Base-by-base conservation (phyloP, 139 green algal genomes). In the Limnomonas spitsbergensis region DNA sequence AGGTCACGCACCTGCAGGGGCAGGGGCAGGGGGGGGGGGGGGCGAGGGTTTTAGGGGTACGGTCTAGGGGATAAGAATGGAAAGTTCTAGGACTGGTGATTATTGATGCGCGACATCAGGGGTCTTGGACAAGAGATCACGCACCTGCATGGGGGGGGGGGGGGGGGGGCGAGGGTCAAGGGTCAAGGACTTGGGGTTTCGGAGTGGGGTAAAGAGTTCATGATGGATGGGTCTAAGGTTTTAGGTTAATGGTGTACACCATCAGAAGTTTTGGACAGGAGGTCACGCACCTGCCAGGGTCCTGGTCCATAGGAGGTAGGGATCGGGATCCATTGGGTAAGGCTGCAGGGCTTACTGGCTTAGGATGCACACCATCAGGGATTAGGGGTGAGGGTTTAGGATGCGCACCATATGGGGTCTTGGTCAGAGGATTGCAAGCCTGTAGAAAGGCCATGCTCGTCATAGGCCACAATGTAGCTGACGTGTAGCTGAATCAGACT, bases 241-340 rank as follows among this genome's bases (percentile, higher is more conserved):
- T 89, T 73, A 85, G 85, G 84, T 97, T 92, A 61, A 92, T 91
- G 4, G 96, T 94, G 81, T 56, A 85, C 88, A 40, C 88, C 87
- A 75, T 93, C 89, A 2, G 85, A 72, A 31, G 89, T 86, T 76
- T 89, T 91, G 35, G 79, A 85, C 38, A 96, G 84, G 75, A 94
- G 81, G 79, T 95, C 91, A 29, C 87, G 79, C 14, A 88, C 82
- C 54, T 82, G 4, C 27, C 26, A 34, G 24, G 61, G 26, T 34
- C 20, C 14, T 61, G 47, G 14, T 14, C 20, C 14, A 24, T 4
- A 7, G 72, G 6, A n/a, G n/a, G n/a, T n/a, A n/a, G n/a, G n/a
- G n/a, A n/a, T n/a, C n/a, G n/a, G n/a, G n/a, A n/a, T n/a, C n/a
- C n/a, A n/a, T n/a, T n/a, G n/a, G n/a, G n/a, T n/a, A n/a, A n/a